Evolutionary conservation across 2,329 filamentous ascomycete species (phyloP).

Genomic region (Keithomyces neogunnii): DNA sequence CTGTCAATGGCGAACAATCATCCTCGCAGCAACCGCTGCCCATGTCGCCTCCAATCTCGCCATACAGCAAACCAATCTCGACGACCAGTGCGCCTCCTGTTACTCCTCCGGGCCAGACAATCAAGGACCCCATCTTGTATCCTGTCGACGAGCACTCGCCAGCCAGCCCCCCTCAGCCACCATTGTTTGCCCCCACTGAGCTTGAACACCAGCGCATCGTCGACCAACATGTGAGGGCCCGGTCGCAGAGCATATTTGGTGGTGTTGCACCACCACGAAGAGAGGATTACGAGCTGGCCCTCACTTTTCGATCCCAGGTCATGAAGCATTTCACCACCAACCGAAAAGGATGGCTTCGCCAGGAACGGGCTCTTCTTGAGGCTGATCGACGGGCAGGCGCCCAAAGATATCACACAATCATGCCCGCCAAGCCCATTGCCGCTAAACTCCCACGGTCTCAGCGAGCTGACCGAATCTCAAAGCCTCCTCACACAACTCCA

Average conservation of each 20-base stretch:
- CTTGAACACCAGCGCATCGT: conserved; percentile 37
- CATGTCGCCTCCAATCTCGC: conserved; percentile 52
- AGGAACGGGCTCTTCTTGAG: conserved; percentile 41
- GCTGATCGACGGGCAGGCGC: conserved; percentile 37
- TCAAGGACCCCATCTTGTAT: conserved; percentile 51
- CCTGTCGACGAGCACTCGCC: conserved; percentile 34
- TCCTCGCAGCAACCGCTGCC: conserved; percentile 27
- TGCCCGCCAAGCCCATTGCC: conserved; percentile 31
- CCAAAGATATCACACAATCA: conserved; percentile 29
- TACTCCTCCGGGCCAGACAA: conserved; percentile 19
- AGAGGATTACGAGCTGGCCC: conserved; percentile 44
- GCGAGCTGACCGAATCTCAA: conserved; percentile 26
- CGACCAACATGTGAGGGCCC: conserved; percentile 39
- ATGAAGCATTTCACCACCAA: conserved; percentile 36
- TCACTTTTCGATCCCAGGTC: conserved; percentile 45
- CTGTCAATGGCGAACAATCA: conserved; percentile 16
- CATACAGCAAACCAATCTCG: conserved; percentile 32
- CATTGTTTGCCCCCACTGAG: conserved; percentile 40
- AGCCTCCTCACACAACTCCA: conserved; percentile 22
- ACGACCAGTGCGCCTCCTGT: conserved; percentile 19
- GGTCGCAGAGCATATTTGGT: conserved; percentile 33
- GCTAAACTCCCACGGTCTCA: conserved; percentile 19
- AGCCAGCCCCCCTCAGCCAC: conserved; percentile 34
- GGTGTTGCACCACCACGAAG: conserved; percentile 36
- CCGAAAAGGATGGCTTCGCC: conserved; percentile 37